phyloP scores from a whole-genome alignment of 371 early-diverging fungal species.

The Mortierella sp. region DNA sequence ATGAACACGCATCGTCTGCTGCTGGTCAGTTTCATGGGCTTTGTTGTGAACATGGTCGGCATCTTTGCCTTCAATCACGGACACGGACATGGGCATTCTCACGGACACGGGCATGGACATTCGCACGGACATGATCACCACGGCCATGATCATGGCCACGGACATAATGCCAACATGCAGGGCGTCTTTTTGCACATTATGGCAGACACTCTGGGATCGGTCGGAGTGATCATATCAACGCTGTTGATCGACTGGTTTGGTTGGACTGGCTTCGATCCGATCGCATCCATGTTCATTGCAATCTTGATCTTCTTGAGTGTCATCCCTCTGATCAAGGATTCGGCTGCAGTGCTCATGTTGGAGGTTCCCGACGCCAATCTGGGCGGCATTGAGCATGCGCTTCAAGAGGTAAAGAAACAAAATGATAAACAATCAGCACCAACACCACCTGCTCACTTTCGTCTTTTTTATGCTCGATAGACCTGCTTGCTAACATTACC shows the following conservation, averaged over 20 bases:
- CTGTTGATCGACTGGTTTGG: constrained; percentile 90
- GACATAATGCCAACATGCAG: constrained; percentile 80
- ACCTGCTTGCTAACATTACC: no score
- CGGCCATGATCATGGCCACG: constrained; percentile 65
- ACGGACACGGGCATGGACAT: constrained; percentile 62
- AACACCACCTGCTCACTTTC: no score
- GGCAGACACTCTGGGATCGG: constrained; percentile 96
- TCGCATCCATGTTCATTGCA: constrained; percentile 94
- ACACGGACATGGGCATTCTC: constrained; percentile 75
- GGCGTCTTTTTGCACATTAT: constrained; percentile 96
- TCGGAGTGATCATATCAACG: constrained; percentile 94
- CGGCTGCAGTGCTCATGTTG: constrained; percentile 71
- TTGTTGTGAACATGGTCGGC: constrained; percentile 93
- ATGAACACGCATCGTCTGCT: constrained; percentile 89
- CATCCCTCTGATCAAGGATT: constrained; percentile 84
- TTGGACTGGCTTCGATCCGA: constrained; percentile 96
- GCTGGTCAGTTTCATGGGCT: constrained; percentile 88
- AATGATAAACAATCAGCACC: no score
- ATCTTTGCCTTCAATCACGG: constrained; percentile 93
- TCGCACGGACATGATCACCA: constrained; percentile 64
- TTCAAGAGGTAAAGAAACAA: constrained; percentile 57
- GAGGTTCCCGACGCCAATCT: constrained; percentile 63
- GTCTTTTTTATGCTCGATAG: neutral
- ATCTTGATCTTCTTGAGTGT: constrained; percentile 86
- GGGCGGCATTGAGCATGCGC: constrained; percentile 62